Conservation (phyloP, 768 basidiomycete species). For the Tylopilus intermedius region DNA sequence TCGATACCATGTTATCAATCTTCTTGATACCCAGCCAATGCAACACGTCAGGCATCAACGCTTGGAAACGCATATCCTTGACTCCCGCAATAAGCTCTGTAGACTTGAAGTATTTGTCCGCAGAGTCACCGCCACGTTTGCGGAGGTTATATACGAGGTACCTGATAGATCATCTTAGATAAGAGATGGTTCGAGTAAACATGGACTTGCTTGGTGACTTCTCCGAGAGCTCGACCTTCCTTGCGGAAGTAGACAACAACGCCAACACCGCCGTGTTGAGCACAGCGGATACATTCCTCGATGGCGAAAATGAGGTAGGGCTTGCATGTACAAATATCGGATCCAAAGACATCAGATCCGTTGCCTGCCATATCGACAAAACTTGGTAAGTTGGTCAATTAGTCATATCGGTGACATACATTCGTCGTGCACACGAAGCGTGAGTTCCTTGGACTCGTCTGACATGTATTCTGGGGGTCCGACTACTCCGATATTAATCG, state of each 20-base stretch:
- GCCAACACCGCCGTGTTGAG: conserved; percentile 83
- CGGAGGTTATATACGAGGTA: conserved; percentile 96
- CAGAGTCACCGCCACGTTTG: conserved; percentile 90
- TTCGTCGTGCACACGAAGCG: conserved; percentile 89
- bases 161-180: conserved; percentile 31
- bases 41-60: conserved; percentile 92
- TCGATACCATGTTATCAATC: conserved; percentile 85
- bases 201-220: conserved; percentile 74
- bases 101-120: conserved; percentile 89
- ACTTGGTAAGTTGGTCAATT: background rate
- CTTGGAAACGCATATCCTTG: conserved; percentile 93
- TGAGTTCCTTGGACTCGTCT: conserved; percentile 75
- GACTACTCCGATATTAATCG: conserved; percentile 40
- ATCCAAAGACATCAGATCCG: conserved; percentile 94
- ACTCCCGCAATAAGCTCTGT: conserved; percentile 94
- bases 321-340: conserved; percentile 89
- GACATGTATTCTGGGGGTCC: conserved; percentile 76
- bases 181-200: background rate
- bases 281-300: conserved; percentile 84
- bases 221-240: conserved; percentile 88
- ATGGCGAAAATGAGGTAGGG: conserved; percentile 92
- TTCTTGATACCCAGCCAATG: conserved; percentile 93
- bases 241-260: conserved; percentile 93
- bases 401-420: conserved; percentile 43
- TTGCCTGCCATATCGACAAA: conserved; percentile 51